These are phyloP conservation scores for Ilex paraguariensis DNA, from an alignment of 305 asterid species.

Conservation along the genomic window DNA sequence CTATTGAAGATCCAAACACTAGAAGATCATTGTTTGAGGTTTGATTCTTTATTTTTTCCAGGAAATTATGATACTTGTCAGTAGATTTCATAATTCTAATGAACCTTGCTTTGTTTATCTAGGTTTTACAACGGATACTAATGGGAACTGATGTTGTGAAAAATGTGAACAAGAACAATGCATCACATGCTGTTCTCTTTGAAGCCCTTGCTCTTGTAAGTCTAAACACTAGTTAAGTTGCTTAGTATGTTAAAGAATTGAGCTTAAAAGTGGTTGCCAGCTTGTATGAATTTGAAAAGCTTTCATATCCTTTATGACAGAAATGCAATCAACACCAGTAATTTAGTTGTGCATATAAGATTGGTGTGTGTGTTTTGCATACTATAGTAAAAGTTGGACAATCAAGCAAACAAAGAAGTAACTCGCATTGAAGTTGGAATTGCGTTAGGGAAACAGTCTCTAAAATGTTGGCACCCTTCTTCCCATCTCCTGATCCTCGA, in stretches of 20 bases:
- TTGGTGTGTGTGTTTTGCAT: no score
- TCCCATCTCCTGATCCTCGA: no score
- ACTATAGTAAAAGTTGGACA: no score
- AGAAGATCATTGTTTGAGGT: constrained; percentile 95
- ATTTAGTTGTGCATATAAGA: no score
- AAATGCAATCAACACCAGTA: no score
- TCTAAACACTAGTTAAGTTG: constrained; percentile 12
- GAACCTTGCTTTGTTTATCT: constrained; percentile 15
- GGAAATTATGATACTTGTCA: constrained; percentile 2
- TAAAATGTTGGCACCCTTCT: background rate
- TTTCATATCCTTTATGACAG: background rate
- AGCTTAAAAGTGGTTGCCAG: background rate
- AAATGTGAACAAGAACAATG: constrained; percentile 98
- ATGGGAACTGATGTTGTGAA: constrained; percentile 99
- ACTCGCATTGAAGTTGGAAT: no score
- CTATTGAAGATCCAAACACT: constrained; percentile 86
- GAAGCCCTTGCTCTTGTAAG: constrained; percentile 99
- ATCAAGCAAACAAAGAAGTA: no score
- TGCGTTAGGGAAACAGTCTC: background rate
- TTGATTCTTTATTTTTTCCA: constrained; percentile 15
- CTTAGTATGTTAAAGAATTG: background rate
- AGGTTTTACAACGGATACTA: constrained; percentile 96
- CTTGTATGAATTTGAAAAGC: background rate
- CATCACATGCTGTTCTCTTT: constrained; percentile 98
- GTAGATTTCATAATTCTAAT: background rate